A percentile compares a stretch with the other conserved stretches of the same genome.
These are phyloP conservation scores for Biancaea sappan DNA, from an alignment of 306 rosid species.

Conservation along the genomic window DNA sequence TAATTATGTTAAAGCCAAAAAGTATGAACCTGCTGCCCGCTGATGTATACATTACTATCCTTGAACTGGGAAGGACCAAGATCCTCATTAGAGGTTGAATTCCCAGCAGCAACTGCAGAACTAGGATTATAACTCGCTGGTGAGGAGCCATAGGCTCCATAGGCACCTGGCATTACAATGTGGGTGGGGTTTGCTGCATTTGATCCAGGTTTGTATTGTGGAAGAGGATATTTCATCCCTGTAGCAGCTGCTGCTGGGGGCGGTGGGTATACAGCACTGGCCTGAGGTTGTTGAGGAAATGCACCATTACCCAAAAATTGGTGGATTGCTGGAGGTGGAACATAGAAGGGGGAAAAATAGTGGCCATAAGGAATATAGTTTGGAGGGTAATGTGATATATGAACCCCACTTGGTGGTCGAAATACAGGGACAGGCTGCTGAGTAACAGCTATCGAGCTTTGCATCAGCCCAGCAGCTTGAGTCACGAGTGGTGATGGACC, in stretches of 20 bases:
- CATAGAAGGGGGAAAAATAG: slow-evolving; percentile 78
- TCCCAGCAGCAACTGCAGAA: slow-evolving; percentile 66
- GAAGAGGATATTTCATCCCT: slow-evolving; percentile 86
- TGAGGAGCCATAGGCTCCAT: slow-evolving; percentile 85
- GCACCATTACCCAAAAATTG: slow-evolving; percentile 87
- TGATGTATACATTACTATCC: slow-evolving; percentile 79
- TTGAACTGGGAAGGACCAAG: slow-evolving; percentile 81
- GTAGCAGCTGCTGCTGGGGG: slow-evolving; percentile 66
- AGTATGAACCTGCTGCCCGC: slow-evolving; percentile 84
- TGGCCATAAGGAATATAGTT: slow-evolving; percentile 88
- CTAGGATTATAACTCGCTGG: slow-evolving; percentile 80
- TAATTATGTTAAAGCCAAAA: slow-evolving; percentile 16
- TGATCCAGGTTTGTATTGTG: slow-evolving; percentile 79
- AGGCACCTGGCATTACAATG: slow-evolving; percentile 76
- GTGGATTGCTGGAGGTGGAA: slow-evolving; percentile 86
- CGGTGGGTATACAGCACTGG: slow-evolving; percentile 75
- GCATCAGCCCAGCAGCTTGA: slow-evolving; percentile 92
- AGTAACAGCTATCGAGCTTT: slow-evolving; percentile 78
- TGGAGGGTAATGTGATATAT: slow-evolving; percentile 83
- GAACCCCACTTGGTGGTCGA: slow-evolving; percentile 82
- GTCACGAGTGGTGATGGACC: slow-evolving; percentile 75
- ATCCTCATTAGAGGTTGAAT: slow-evolving; percentile 78
- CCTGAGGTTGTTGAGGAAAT: slow-evolving; percentile 91
- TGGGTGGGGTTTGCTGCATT: slow-evolving; percentile 77
- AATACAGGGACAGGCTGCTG: slow-evolving; percentile 91